A percentile compares a stretch with the other conserved stretches of the same genome.
Evolutionary conservation across 2,329 filamentous ascomycete species (phyloP).

Genomic region (Helicocarpus griseus): DNA sequence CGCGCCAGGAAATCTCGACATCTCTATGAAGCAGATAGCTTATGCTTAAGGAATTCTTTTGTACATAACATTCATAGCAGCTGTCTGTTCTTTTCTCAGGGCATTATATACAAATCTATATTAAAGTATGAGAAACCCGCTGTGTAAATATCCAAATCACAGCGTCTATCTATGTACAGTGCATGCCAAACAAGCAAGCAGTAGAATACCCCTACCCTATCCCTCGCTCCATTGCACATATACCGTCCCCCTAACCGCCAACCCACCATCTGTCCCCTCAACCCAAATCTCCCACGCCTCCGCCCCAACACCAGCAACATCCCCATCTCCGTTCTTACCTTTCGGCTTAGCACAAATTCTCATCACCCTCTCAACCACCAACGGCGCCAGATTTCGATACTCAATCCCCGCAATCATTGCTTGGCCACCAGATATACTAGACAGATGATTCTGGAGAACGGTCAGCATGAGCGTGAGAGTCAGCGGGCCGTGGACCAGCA

Average conservation of each 20-base stretch:
- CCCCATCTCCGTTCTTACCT: conserved; percentile 22
- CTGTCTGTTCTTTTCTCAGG: too few relatives aligned
- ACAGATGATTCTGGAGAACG: conserved; percentile 50
- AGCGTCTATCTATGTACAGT: too few relatives aligned
- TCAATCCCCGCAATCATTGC: conserved; percentile 48
- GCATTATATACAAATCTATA: too few relatives aligned
- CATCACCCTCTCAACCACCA: conserved; percentile 66
- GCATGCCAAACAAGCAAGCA: too few relatives aligned
- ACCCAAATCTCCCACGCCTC: conserved; percentile 55
- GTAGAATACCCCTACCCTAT: neutral
- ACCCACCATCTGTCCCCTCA: conserved; percentile 49
- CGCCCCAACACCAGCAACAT: conserved; percentile 13
- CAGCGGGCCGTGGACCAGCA: conserved; percentile 82
- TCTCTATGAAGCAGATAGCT: too few relatives aligned
- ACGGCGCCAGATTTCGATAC: conserved; percentile 72
- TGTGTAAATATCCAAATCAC: too few relatives aligned
- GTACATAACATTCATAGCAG: too few relatives aligned
- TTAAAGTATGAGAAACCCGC: too few relatives aligned
- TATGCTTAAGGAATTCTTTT: too few relatives aligned
- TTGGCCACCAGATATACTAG: conserved; percentile 16
- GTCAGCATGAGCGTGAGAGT: conserved; percentile 67
- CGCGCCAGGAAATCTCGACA: too few relatives aligned
- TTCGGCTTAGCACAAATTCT: conserved; percentile 55
- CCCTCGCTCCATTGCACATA: neutral
- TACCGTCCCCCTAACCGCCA: conserved; percentile 53